Conservation (phyloP, 2,329 filamentous ascomycete genomes). For the Cladophialophora bantiana region DNA sequence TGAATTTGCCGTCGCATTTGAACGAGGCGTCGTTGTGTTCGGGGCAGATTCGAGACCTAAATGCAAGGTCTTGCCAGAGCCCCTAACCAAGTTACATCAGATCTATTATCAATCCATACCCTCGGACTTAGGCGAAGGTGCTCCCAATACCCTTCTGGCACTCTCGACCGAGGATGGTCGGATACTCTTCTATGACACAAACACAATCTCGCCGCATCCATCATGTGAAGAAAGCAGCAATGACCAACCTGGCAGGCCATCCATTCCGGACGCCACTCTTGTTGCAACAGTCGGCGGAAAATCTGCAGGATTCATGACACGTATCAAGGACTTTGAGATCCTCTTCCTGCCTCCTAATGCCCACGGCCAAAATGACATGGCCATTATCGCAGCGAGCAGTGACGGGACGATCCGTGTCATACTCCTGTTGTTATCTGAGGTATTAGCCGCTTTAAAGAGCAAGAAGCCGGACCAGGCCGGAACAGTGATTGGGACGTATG, state of each 20-base stretch:
- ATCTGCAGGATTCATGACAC: slow-evolving; percentile 68
- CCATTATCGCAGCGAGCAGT: slow-evolving; percentile 78
- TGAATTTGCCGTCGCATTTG: slow-evolving; percentile 89
- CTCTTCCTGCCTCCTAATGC: slow-evolving; percentile 54
- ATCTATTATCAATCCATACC: slow-evolving; percentile 70
- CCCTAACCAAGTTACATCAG: slow-evolving; percentile 81
- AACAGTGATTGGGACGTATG: slow-evolving; percentile 75
- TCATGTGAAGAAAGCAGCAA: slow-evolving; percentile 49
- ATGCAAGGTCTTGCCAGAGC: slow-evolving; percentile 72
- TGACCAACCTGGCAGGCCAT: slow-evolving; percentile 44
- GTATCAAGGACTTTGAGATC: slow-evolving; percentile 89
- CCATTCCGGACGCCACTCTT: slow-evolving; percentile 65
- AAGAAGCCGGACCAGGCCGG: slow-evolving; percentile 60
- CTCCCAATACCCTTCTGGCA: slow-evolving; percentile 61
- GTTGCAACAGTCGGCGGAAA: slow-evolving; percentile 81
- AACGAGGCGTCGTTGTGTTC: slow-evolving; percentile 82
- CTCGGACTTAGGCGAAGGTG: slow-evolving; percentile 55
- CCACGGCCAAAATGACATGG: slow-evolving; percentile 47
- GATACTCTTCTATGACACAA: slow-evolving; percentile 80
- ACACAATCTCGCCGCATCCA: slow-evolving; percentile 40
- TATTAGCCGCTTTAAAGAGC: slow-evolving; percentile 37
- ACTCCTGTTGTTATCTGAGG: slow-evolving; percentile 58
- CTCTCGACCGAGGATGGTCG: slow-evolving; percentile 90
- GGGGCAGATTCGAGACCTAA: slow-evolving; percentile 79
- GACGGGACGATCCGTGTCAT: slow-evolving; percentile 86